phyloP scores from a whole-genome alignment of 1,284 basidiomycete genomes.

The Moesziomyces sp. region DNA sequence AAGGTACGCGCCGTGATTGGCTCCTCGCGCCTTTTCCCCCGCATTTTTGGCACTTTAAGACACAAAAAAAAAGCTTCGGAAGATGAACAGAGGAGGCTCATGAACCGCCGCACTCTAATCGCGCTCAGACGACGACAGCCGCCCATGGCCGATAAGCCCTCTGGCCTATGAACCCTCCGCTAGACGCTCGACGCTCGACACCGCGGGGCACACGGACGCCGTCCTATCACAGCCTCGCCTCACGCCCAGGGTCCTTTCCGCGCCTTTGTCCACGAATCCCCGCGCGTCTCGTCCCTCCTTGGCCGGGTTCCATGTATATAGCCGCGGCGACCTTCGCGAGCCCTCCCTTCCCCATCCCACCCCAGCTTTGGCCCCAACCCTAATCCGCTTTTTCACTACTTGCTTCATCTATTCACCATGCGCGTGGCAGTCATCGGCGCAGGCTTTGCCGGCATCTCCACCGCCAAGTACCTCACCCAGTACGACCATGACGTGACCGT shows the following conservation, averaged over 20 bases:
- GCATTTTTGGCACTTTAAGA: background rate
- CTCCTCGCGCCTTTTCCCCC: background rate
- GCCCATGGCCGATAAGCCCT: no score
- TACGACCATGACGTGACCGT: slow-evolving; percentile 48
- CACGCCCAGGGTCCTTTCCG: no score
- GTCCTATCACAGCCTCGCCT: no score
- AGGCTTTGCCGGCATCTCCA: slow-evolving; percentile 49
- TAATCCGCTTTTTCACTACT: no score
- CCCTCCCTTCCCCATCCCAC: background rate
- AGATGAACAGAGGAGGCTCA: no score
- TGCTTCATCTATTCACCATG: slow-evolving; percentile 14
- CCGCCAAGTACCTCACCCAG: slow-evolving; percentile 46
- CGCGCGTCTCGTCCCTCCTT: background rate
- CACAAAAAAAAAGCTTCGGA: no score
- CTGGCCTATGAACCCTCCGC: no score
- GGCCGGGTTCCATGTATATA: slow-evolving; percentile 11
- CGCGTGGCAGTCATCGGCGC: slow-evolving; percentile 47
- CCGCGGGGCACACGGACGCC: no score
- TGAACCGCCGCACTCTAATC: no score
- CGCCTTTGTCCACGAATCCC: background rate
- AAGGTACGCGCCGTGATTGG: background rate
- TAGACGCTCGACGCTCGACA: no score
- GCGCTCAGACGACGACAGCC: no score
- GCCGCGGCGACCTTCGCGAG: slow-evolving; percentile 1
- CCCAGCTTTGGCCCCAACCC: background rate